These are phyloP conservation scores for Colletotrichum tropicicola DNA, from an alignment of 2,329 filamentous ascomycete genomes.

Conservation along the genomic window DNA sequence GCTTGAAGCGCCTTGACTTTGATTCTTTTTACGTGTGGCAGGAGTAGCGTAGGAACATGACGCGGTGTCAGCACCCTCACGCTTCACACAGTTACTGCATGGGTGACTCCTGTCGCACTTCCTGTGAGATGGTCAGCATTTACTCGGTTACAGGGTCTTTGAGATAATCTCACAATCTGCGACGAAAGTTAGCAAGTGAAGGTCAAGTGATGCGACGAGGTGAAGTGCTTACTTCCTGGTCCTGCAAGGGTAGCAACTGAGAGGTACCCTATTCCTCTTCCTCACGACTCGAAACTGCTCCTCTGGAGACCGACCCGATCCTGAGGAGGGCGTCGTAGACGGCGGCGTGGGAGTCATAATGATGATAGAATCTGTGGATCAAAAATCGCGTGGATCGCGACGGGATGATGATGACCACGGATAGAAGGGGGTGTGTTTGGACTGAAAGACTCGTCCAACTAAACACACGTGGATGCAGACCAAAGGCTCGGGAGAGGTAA, in stretches of 20 bases:
- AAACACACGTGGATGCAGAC: not conserved
- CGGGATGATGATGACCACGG: not conserved
- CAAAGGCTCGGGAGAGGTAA: not conserved
- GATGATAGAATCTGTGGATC: constrained; percentile 20
- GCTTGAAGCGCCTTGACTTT: constrained; percentile 65
- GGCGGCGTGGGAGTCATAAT: constrained; percentile 80
- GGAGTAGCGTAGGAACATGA: constrained; percentile 88
- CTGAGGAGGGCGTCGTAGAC: constrained; percentile 80
- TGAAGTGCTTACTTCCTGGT: constrained; percentile 79
- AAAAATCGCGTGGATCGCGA: not conserved
- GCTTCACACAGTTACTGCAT: constrained; percentile 94
- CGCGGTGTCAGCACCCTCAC: constrained; percentile 81
- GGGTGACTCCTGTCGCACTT: constrained; percentile 94
- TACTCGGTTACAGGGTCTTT: not conserved
- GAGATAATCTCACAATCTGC: constrained; percentile 45
- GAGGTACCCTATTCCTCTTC: constrained; percentile 89
- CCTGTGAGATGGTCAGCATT: constrained; percentile 55
- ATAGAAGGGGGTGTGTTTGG: not conserved
- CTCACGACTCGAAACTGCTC: constrained; percentile 88
- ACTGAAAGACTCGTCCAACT: not conserved
- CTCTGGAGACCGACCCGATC: constrained; percentile 78
- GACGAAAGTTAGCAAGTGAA: constrained; percentile 32
- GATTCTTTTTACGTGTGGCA: constrained; percentile 76
- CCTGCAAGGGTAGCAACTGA: constrained; percentile 91
- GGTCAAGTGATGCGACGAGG: not conserved